Conservation (phyloP, 495 filamentous ascomycete genomes). For the Penicillium salamii region DNA sequence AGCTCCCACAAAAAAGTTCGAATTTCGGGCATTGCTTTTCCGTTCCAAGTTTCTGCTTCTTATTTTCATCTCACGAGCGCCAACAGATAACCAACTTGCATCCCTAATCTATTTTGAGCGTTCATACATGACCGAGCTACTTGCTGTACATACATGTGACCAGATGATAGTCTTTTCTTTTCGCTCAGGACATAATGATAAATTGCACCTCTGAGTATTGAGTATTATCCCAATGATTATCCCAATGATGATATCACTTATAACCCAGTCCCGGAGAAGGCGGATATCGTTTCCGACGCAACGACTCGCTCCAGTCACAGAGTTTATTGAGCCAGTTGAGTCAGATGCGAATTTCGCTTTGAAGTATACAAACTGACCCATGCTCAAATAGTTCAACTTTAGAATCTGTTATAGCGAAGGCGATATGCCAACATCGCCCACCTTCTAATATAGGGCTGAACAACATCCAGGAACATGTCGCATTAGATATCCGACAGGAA, state of each 20-base stretch:
- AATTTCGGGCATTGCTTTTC: neutral
- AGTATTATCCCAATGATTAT: too few relatives aligned
- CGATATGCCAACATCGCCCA: neutral
- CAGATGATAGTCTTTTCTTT: constrained; percentile 4
- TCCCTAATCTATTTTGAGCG: neutral
- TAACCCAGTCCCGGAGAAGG: neutral
- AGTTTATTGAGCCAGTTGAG: too few relatives aligned
- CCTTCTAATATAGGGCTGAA: neutral
- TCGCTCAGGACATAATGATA: neutral
- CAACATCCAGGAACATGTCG: constrained; percentile 3
- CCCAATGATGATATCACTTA: too few relatives aligned
- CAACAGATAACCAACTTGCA: neutral
- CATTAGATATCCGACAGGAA: constrained; percentile 20
- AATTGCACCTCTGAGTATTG: too few relatives aligned
- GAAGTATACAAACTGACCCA: too few relatives aligned
- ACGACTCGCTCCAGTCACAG: neutral
- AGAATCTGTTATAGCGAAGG: too few relatives aligned
- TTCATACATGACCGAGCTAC: neutral
- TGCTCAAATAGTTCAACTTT: too few relatives aligned
- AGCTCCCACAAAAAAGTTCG: constrained; percentile 1
- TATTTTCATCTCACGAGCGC: too few relatives aligned
- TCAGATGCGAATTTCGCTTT: too few relatives aligned
- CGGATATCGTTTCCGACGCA: constrained; percentile 1
- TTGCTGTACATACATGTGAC: constrained; percentile 4
- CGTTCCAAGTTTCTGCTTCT: too few relatives aligned